A percentile compares a stretch with the other conserved stretches of the same genome.
phyloP scores from a whole-genome alignment of 768 basidiomycete species.

The Mycena vitilis region DNA sequence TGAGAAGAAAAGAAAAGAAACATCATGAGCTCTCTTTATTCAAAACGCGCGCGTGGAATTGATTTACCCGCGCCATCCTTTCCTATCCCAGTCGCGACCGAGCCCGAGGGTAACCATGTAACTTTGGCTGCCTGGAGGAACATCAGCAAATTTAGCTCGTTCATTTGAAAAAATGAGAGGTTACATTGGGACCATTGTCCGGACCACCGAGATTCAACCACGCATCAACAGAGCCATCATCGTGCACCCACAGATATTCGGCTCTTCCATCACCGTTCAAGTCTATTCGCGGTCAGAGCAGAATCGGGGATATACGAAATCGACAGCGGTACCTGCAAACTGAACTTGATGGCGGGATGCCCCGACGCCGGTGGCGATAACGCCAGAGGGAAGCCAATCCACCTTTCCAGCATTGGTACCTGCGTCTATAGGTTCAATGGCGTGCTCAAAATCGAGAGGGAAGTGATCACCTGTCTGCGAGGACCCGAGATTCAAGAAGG shows the following conservation, averaged over 20 bases:
- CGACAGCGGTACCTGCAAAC: slow-evolving; percentile 5
- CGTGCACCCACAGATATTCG: slow-evolving; percentile 18
- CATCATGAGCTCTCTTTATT: not conserved
- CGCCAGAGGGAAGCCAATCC: slow-evolving; percentile 6
- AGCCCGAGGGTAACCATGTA: not conserved
- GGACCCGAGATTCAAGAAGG: slow-evolving; percentile 10
- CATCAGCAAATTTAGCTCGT: not conserved
- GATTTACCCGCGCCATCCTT: slow-evolving; percentile 1
- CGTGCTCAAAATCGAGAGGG: not conserved
- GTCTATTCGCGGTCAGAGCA: not conserved
- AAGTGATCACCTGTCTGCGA: not conserved
- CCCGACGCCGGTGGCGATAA: slow-evolving; percentile 13
- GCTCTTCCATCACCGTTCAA: slow-evolving; percentile 17
- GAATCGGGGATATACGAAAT: not conserved
- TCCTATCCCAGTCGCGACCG: slow-evolving; percentile 17
- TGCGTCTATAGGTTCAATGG: not conserved
- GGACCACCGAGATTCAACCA: slow-evolving; percentile 20
- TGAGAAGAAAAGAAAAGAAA: not conserved
- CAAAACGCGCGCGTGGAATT: no score
- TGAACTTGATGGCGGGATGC: slow-evolving; percentile 11
- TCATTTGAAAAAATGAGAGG: not conserved
- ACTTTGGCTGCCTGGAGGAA: slow-evolving; percentile 15
- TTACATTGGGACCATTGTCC: slow-evolving; percentile 20
- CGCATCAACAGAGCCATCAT: slow-evolving; percentile 19
- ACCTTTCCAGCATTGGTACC: slow-evolving; percentile 15